phyloP scores from a whole-genome alignment of 1,284 basidiomycete genomes.

The Ustilago bromivora region DNA sequence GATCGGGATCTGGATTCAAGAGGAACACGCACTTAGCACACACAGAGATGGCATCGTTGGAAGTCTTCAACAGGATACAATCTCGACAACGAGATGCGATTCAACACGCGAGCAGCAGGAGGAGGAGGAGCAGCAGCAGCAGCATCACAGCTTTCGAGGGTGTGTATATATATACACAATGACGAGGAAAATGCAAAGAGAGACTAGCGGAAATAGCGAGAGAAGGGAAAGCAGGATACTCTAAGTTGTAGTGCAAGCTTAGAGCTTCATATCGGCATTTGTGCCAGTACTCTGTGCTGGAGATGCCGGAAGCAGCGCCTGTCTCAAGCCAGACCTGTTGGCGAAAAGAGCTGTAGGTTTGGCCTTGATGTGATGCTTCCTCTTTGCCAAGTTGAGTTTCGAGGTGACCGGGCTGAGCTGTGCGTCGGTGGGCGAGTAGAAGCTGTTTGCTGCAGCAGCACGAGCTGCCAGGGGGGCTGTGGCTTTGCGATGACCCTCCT shows the following conservation, averaged over 20 bases:
- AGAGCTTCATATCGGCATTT: conserved; percentile 48
- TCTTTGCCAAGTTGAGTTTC: conserved; percentile 68
- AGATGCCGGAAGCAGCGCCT: conserved; percentile 42
- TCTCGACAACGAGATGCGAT: conserved; percentile 13
- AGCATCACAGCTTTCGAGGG: neutral
- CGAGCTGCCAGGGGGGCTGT: conserved; percentile 65
- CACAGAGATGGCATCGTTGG: neutral
- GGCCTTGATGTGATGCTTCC: conserved; percentile 65
- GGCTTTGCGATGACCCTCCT: conserved; percentile 66
- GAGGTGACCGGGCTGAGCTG: conserved; percentile 68
- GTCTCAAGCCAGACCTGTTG: conserved; percentile 48
- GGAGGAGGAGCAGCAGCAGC: neutral
- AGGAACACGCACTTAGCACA: neutral
- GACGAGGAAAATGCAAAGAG: neutral
- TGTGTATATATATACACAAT: conserved; percentile 11
- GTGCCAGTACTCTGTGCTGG: conserved; percentile 47
- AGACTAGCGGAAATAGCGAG: neutral
- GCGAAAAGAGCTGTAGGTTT: conserved; percentile 68
- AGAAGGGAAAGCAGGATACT: neutral
- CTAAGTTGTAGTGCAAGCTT: neutral
- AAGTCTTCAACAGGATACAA: neutral
- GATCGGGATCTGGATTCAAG: no score
- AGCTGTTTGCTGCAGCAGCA: conserved; percentile 60
- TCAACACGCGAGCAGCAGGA: conserved; percentile 11
- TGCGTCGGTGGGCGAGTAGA: conserved; percentile 67